Evolutionary conservation across 768 basidiomycete species (phyloP).

Genomic region (Cantharellus cinnabarinus): DNA sequence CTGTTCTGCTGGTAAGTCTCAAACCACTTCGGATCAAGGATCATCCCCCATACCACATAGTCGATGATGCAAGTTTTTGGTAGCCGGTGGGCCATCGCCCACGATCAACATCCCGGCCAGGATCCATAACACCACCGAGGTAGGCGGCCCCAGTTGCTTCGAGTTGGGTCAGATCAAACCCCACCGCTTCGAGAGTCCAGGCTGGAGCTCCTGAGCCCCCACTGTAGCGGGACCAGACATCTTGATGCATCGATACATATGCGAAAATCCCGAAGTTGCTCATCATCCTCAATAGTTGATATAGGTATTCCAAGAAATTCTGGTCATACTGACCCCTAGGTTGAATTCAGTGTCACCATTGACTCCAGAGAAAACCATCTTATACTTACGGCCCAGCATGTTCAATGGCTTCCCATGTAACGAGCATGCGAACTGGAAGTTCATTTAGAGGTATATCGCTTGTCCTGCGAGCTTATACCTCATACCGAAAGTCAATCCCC

Average conservation of each 20-base stretch:
- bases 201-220: conserved; percentile 94
- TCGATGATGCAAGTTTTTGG: conserved; percentile 78
- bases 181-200: conserved; percentile 77
- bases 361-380: not conserved
- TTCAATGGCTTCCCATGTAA: conserved; percentile 96
- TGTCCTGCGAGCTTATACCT: conserved; percentile 4
- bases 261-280: conserved; percentile 53
- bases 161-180: conserved; percentile 62
- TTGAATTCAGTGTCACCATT: not conserved
- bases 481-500: conserved; percentile 76
- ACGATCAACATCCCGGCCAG: conserved; percentile 54
- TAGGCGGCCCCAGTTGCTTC: conserved; percentile 78
- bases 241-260: conserved; percentile 74
- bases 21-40: not conserved
- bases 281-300: conserved; percentile 41
- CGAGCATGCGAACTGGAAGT: conserved; percentile 58
- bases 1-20: not conserved
- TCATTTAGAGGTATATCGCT: not conserved
- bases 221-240: conserved; percentile 87
- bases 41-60: conserved; percentile 38
- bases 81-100: conserved; percentile 91
- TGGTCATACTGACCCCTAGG: conserved; percentile 56
- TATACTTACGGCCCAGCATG: conserved; percentile 71
- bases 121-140: conserved; percentile 56
- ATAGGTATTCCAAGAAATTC: conserved; percentile 66